phyloP scores from a whole-genome alignment of 352 stramenopile genomes.

The Blastocystis sp. region DNA sequence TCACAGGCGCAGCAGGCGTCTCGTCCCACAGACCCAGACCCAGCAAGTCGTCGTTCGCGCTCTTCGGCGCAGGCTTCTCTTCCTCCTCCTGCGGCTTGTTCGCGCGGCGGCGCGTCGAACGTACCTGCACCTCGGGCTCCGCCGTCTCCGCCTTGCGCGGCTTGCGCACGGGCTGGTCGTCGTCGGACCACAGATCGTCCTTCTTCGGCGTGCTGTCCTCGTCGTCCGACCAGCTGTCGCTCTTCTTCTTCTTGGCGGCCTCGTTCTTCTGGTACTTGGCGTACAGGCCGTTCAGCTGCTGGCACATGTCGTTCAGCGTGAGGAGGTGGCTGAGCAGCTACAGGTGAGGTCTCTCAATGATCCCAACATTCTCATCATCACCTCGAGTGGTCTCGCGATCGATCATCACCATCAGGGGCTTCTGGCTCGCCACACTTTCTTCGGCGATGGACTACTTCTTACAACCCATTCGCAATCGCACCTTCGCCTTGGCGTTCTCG shows the following conservation, averaged over 20 bases:
- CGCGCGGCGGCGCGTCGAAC: slow-evolving; percentile 55
- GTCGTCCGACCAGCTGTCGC: slow-evolving; percentile 60
- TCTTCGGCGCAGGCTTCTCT: neutral
- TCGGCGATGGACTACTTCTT: slow-evolving; percentile 50
- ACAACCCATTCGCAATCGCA: neutral
- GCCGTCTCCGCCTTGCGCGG: neutral
- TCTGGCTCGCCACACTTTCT: slow-evolving; percentile 61
- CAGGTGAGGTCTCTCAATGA: neutral
- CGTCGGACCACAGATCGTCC: neutral
- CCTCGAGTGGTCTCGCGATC: slow-evolving; percentile 64
- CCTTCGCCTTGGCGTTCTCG: slow-evolving; percentile 51
- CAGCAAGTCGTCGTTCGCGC: slow-evolving; percentile 51
- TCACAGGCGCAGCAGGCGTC: neutral
- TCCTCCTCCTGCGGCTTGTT: neutral
- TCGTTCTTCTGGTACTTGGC: slow-evolving; percentile 52
- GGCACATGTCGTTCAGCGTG: slow-evolving; percentile 71
- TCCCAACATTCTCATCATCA: slow-evolving; percentile 56
- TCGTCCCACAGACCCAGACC: slow-evolving; percentile 60
- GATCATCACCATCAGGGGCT: slow-evolving; percentile 62
- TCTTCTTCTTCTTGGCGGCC: slow-evolving; percentile 33
- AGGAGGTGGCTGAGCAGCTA: slow-evolving; percentile 62
- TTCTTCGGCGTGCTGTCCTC: slow-evolving; percentile 37
- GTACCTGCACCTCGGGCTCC: slow-evolving; percentile 44
- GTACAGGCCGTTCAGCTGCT: slow-evolving; percentile 59
- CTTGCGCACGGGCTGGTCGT: neutral